Evolutionary conservation across 176 grass and related monocot species (phyloP), one percentile per base, ranked within the genome.

Genomic region (Stipa capillata): DNA sequence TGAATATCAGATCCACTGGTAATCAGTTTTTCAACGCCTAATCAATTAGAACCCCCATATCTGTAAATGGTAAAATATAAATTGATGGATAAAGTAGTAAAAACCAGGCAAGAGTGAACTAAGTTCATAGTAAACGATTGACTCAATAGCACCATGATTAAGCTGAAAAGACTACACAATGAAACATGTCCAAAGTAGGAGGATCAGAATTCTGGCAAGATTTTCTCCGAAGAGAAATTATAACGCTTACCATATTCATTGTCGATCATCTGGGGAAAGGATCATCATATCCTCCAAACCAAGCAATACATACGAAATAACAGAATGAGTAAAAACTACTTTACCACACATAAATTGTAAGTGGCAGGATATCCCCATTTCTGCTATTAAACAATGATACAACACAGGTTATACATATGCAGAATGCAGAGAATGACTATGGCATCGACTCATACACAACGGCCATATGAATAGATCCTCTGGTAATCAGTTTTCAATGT

Each of bases 221-320:
- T 80, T 64, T 32, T 80, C 82, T 80, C 57, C 3, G 4, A 71
- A 63, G 82, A 89, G 76, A 85, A 84, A 62, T 44, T 24, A n/a
- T 45, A 81, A 70, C 43, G 53, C 82, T 75, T 82, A 85, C 53
- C 43, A 89, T 89, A 71, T 85, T 85, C 82, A 89, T 39, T 63
- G 71, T 85, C 53, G 63, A 70, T 89, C 81, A 89, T 85, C 62
- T 85, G 82, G 82, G 87, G 77, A 89, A 89, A 89, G 70, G 53
- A 60, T 89, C 82, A 81, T 81, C 87, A 77, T 57, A 54, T 85
- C 61, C 77, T 62, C 44, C 56, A 63, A n/a, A n/a, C n/a, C 0
- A 5, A 35, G 13, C 11, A 20, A 5, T 5, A 40, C 3, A 61
- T 41, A 78, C 35, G 2, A 23, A 35, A 16, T n/a, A n/a, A n/a